Base-by-base conservation (phyloP, 2,329 filamentous ascomycete species). In the Fusarium abutilonis region DNA sequence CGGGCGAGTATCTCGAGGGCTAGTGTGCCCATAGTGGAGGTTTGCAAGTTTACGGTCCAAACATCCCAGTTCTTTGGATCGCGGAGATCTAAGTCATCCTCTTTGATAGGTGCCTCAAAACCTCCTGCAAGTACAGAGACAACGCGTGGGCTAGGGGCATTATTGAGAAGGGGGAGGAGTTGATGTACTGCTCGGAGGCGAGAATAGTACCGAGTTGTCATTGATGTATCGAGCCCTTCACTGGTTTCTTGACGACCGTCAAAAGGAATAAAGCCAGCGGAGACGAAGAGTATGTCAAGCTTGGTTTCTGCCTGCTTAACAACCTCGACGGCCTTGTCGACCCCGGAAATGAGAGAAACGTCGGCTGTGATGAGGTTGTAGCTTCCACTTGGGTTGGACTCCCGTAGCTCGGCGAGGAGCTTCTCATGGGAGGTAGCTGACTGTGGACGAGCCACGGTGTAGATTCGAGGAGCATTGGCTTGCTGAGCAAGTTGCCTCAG, bases 401-500 rank as follows among this genome's bases (percentile, higher is more conserved):
- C 32, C 3, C 39, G 52, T 3, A 56, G 40, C 7, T 42, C 45
- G 14, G 23, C 21, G 2, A 53, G 31, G 9, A 56, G 14, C 0
- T 10, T 15, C 17, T 48, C 39, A 9, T 56, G 43, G 4, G 52
- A 51, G 6, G 39, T 7, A 13, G 28, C 35, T 11, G 46, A 31
- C 17, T 49, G 49, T 2, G 47, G 52, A 4, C 60, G 36, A 13
- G 56, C 51, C 40, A 56, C 56, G 9, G 31, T 31, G 35, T 56
- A 67, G 2, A 66, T 67, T 6, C 40, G 64, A 3, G 65, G 65
- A 0, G 54, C 49, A 6, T 63, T 49, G 4, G 44, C 56, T 4
- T 57, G 38, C 2, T 63, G 50, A 3, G 52, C 32, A 3, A 67
- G 41, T 2, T 67, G 61, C 11, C 60, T 46, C 0, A 66, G n/a